Evolutionary conservation across 2,329 filamentous ascomycete species (phyloP), one percentile per base, ranked within the genome.

Genomic region (Sporothrix phasma): DNA sequence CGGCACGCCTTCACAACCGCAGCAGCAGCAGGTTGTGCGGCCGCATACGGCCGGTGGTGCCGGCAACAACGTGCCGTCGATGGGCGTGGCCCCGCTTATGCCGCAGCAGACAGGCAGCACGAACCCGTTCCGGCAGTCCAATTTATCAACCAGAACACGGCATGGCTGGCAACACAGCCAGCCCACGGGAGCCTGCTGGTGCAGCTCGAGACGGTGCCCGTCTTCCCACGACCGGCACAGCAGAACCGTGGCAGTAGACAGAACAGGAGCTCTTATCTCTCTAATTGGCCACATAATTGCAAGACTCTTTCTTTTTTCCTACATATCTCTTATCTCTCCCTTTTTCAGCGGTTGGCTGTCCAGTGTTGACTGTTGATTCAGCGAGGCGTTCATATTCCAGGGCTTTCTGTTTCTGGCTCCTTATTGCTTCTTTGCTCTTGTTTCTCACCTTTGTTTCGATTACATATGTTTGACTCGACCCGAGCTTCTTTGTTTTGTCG

Each of bases 61-160:
- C 92, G 70, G 83, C 88, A 2, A 96, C 92, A 0, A 91, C 4
- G 17, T n/a, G 11, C 47, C 60, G 6, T 45, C 46, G 1, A 22
- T 61, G n/a, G 29, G 37, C 56, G 77, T 76, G 22, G 75, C 76
- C 39, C 75, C 74, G 11, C 76, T 94, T 5, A 82, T 82, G 62
- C 85, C 91, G 2, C 91, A 93, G 71, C 83, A 88, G 1, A 97
- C 92, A 0, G 92, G 92, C 8, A 91, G 85, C 71, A 97, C 92
- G 2, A 99, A 99, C 71, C 94, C 94, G 0, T 97, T 97, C 81
- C 84, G 94, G 17, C 92, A 97, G 72, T 90, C 89, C 53, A 86
- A 88, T 96, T 97, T 74, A 87, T 96, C 61, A 94, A 96, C 72
- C 92, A 96, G 71, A 81, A 86, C 67, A 96, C 92, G 92, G 93